Evolutionary conservation across 352 stramenopile genomes (phyloP), one percentile per base, ranked within the genome.

Genomic region (Phytophthora pinifolia): DNA sequence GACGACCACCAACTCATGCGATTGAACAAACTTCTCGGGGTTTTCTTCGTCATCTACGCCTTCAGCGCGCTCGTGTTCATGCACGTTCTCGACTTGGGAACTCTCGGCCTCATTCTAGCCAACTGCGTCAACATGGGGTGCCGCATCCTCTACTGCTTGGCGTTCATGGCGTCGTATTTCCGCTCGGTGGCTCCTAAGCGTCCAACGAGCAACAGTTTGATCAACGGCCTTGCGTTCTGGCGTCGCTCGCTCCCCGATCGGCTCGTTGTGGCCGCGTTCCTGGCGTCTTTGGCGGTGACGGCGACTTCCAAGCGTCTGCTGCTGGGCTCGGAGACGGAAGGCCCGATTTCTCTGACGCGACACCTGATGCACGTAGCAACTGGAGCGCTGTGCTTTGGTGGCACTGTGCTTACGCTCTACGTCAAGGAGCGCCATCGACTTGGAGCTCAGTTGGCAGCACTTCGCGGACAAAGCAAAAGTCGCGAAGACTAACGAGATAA

Each of bases 41-140:
- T 77, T 0, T 96, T 93, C 62, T 96, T 94, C n/a, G 49, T 78
- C 20, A 59, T 90, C 8, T 94, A 94, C 55, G 70, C 79, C 0
- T 30, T 69, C 12, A 86, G 65, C 38, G 72, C 86, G 13, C 70
- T 85, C 32, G 22, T 83, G 9, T 88, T 96, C 49, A 85, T 94
- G 72, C 58, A 72, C 46, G 46, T 71, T 3, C 54, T 89, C 8
- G 48, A 74, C 30, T 71, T 83, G 36, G 83, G 79, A 9, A 88
- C 76, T 0, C 33, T 80, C 0, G 86, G 86, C 2, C 87, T 96
- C 44, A 91, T 96, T 46, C 50, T 92, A 31, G 84, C 86, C 9
- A 96, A 96, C 49, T 92, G 84, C 46, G 74, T 94, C 53, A 94
- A 94, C 57, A 96, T 96, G 86, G 59, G 51, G 15, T 92, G 83